Percentiles rank a stretch among this genome's conserved stretches.
Evolutionary conservation across 2,329 filamentous ascomycete genomes (phyloP).

Genomic region (Uncinocarpus reesii): DNA sequence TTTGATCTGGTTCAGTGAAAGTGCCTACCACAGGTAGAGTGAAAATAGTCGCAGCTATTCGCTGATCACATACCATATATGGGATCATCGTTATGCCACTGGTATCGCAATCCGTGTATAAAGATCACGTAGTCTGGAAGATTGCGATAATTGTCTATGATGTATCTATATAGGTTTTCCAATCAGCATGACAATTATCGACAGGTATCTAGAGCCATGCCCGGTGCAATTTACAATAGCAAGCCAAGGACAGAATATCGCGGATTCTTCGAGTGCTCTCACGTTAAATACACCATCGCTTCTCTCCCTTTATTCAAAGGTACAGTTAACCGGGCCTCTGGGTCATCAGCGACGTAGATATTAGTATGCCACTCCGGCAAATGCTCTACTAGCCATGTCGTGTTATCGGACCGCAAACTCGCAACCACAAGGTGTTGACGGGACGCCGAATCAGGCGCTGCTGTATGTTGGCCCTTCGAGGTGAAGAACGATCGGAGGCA

Average conservation of each 20-base stretch:
- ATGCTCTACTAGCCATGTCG: conserved; percentile 31
- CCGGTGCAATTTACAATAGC: background rate
- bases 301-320: conserved; percentile 37
- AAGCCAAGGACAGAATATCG: background rate
- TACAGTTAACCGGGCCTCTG: conserved; percentile 40
- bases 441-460: background rate
- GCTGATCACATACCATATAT: conserved; percentile 32
- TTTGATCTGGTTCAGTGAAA: conserved; percentile 8
- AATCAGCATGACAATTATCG: background rate
- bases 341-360: conserved; percentile 47
- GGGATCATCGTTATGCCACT: conserved; percentile 45
- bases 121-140: conserved; percentile 36
- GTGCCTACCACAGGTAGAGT: background rate
- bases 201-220: background rate
- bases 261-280: conserved; percentile 1
- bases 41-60: background rate
- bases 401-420: conserved; percentile 32
- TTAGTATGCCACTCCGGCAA: conserved; percentile 43
- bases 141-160: conserved; percentile 35
- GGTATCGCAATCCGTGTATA: conserved; percentile 34
- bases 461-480: background rate
- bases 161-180: conserved; percentile 26
- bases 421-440: conserved; percentile 28
- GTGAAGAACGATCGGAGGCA: conserved; percentile 1
- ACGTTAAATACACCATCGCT: conserved; percentile 39